Evolutionary conservation across 2,329 filamentous ascomycete genomes (phyloP).

Genomic region (Sporothrix curviconia): DNA sequence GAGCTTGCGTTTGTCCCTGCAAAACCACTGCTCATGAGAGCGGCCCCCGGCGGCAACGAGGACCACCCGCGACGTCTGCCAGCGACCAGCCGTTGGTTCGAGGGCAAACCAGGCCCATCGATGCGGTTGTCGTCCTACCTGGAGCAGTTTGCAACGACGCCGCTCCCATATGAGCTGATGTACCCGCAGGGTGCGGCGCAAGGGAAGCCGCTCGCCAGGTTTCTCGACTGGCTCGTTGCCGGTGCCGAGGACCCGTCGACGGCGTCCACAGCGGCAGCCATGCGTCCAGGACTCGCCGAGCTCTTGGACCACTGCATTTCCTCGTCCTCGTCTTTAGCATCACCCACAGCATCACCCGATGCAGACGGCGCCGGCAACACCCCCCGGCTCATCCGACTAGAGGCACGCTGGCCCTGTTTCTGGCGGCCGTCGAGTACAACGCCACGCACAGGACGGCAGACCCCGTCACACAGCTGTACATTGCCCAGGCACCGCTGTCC

Average conservation of each 20-base stretch:
- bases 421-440: conserved; percentile 50
- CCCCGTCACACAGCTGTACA: conserved; percentile 55
- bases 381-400: conserved; percentile 46
- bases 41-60: conserved; percentile 24
- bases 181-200: background rate
- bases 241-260: too few species aligned
- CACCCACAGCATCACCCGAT: too few species aligned
- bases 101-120: background rate
- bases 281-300: conserved; percentile 13
- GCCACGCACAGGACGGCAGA: background rate
- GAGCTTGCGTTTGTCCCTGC: conserved; percentile 45
- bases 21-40: conserved; percentile 46
- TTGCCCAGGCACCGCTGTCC: conserved; percentile 71
- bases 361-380: conserved; percentile 11
- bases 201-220: background rate
- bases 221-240: conserved; percentile 15
- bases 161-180: conserved; percentile 36
- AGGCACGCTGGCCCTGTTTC: conserved; percentile 58
- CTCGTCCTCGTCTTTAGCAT: too few species aligned
- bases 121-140: conserved; percentile 25
- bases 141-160: conserved; percentile 25
- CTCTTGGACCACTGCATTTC: conserved; percentile 11
- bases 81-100: conserved; percentile 56
- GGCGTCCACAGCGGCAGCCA: background rate
- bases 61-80: conserved; percentile 33